phyloP scores from a whole-genome alignment of 2,329 filamentous ascomycete species.

The Colletotrichum ledebouriae region DNA sequence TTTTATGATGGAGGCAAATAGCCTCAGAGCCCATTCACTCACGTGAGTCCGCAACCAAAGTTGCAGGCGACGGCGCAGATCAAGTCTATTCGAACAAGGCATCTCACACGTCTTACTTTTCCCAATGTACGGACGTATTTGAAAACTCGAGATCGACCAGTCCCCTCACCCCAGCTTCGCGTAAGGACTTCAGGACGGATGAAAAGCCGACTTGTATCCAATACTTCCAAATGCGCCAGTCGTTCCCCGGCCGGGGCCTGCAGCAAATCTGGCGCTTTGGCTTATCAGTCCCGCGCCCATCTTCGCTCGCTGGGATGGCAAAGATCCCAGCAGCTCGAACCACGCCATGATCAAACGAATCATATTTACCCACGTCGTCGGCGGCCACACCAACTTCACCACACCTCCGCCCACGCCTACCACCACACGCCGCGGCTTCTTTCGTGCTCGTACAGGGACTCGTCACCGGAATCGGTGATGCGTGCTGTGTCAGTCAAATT shows the following conservation, averaged over 20 bases:
- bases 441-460: conserved; percentile 11
- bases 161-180: background rate
- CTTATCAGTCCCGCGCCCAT: conserved; percentile 42
- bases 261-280: conserved; percentile 39
- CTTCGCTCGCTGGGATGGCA: conserved; percentile 31
- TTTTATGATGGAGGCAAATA: too few species aligned
- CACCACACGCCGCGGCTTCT: conserved; percentile 17
- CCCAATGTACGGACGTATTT: conserved; percentile 22
- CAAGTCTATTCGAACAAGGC: background rate
- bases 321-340: conserved; percentile 34
- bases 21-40: too few species aligned
- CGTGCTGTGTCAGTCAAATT: conserved; percentile 8
- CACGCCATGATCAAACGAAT: conserved; percentile 39
- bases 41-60: too few species aligned
- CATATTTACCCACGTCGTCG: conserved; percentile 43
- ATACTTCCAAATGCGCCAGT: conserved; percentile 4
- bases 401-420: conserved; percentile 26
- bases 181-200: conserved; percentile 1
- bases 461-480: conserved; percentile 24
- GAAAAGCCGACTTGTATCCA: conserved; percentile 17
- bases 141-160: background rate
- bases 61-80: too few species aligned
- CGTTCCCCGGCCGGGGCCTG: conserved; percentile 34
- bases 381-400: conserved; percentile 40
- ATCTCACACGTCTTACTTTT: conserved; percentile 11